phyloP scores from a whole-genome alignment of 2,329 filamentous ascomycete genomes.

The Metarhizium robertsii region DNA sequence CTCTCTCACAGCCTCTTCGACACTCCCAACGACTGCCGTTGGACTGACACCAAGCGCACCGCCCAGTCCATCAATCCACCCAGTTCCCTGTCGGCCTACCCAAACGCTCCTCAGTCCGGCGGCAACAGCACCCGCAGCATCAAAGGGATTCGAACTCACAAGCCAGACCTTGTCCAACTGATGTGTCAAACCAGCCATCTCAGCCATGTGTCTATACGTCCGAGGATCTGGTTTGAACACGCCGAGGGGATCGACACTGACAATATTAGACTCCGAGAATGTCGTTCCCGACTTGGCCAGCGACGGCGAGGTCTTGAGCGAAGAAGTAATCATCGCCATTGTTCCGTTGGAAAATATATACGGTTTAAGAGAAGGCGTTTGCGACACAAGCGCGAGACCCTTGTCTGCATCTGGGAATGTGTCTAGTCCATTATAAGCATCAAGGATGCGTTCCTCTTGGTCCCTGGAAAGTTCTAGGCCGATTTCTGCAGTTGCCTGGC shows the following conservation, averaged over 20 bases:
- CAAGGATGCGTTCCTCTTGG: conserved; percentile 44
- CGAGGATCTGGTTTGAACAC: conserved; percentile 57
- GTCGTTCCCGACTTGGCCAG: conserved; percentile 33
- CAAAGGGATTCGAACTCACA: conserved; percentile 65
- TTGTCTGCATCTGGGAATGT: conserved; percentile 54
- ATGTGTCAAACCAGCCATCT: conserved; percentile 35
- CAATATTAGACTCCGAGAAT: conserved; percentile 19
- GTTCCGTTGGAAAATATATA: conserved; percentile 68
- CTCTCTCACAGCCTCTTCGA: not conserved
- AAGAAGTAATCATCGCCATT: conserved; percentile 49
- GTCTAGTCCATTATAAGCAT: conserved; percentile 53
- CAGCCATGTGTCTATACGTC: conserved; percentile 51
- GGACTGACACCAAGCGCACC: not conserved
- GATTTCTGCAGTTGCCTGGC: conserved; percentile 54
- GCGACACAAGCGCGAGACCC: conserved; percentile 38
- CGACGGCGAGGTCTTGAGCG: conserved; percentile 46
- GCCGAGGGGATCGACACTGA: conserved; percentile 50
- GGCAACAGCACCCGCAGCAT: conserved; percentile 51
- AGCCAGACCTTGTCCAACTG: conserved; percentile 51
- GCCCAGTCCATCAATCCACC: conserved; percentile 9
- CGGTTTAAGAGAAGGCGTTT: conserved; percentile 32
- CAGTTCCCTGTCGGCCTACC: conserved; percentile 8
- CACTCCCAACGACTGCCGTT: not conserved
- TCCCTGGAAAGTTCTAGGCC: conserved; percentile 31
- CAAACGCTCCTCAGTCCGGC: conserved; percentile 12